Base-by-base conservation (phyloP, 2,329 filamentous ascomycete species). In the Paecilomyces fulvus region DNA sequence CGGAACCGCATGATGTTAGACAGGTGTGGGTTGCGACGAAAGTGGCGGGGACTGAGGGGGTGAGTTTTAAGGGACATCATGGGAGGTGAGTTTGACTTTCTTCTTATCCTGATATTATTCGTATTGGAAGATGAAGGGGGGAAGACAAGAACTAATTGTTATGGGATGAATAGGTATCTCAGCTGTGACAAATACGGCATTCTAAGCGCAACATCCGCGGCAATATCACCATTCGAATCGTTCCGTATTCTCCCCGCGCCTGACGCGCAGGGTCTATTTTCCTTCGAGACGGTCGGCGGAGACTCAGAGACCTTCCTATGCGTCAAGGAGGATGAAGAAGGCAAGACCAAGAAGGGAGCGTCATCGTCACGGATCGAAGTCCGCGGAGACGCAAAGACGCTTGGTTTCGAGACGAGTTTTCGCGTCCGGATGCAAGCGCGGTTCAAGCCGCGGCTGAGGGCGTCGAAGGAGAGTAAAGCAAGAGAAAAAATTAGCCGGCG, bases 11-110 rank as follows among this genome's bases (percentile, higher is more conserved):
- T 72, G 92, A 97, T 71, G 92, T 97, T 58, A 81, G 92, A 59
- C 92, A 96, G 76, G 94, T 99, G 14, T 99, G 92, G 89, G 84
- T 97, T 61, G 90, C 89, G 58, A 95, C 88, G 64, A 83, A 82
- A 62, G 86, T 96, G 11, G 83, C 87, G 0, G 92, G 92, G 3
- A 92, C 88, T 1, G 89, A 95, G 61, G 80, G 82, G 31, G 87
- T 90, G 64, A 88, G 88, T 57, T 89, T 99, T 72, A 96, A 96
- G 74, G 90, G 90, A 0, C 88, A 92, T 65, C 89, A 96, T 73
- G 92, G 91, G 60, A 87, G 83, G 87, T 92, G 68, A 57, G 67
- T 65, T 61, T 54, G 31, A 20, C 20, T 51, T 51, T 30, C 50
- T 33, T 28, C 21, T 9, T 25, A 3, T 11, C 21, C 50, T 30